These are phyloP conservation scores for Neonectria faginata DNA, from an alignment of 2,329 filamentous ascomycete species.

Conservation along the genomic window DNA sequence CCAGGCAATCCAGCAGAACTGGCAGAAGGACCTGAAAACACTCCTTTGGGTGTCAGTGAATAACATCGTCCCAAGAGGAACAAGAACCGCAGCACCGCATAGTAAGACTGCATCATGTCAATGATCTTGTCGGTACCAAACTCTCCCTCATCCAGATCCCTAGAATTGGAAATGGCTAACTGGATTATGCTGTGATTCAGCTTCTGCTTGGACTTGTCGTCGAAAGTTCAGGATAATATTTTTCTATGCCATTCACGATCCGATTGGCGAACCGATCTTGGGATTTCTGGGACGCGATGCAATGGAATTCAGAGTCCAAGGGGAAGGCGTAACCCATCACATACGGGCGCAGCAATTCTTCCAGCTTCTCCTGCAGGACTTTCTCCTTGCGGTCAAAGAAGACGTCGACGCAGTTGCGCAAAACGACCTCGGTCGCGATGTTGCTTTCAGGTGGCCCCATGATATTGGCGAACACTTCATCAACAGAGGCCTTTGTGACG, in stretches of 20 bases:
- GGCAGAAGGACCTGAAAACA: no score
- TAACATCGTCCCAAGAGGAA: not conserved
- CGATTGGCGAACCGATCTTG: conserved; percentile 30
- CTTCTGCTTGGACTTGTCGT: not conserved
- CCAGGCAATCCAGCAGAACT: no score
- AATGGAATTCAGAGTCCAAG: conserved; percentile 49
- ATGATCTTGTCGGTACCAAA: conserved; percentile 56
- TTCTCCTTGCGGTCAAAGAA: conserved; percentile 51
- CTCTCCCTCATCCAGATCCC: conserved; percentile 37
- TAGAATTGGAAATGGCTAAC: conserved; percentile 13
- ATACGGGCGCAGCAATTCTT: conserved; percentile 56
- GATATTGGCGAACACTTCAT: conserved; percentile 51
- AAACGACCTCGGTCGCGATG: conserved; percentile 38
- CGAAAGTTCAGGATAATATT: conserved; percentile 39
- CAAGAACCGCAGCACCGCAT: conserved; percentile 49
- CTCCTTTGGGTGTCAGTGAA: not conserved
- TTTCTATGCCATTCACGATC: conserved; percentile 23
- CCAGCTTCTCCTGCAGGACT: conserved; percentile 50
- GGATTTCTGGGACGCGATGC: conserved; percentile 7
- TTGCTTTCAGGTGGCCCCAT: conserved; percentile 35
- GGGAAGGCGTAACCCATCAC: conserved; percentile 44
- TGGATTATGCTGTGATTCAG: conserved; percentile 20
- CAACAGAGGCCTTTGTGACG: conserved; percentile 51
- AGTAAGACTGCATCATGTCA: conserved; percentile 59
- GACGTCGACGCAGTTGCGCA: conserved; percentile 42